Evolutionary conservation across 1,284 basidiomycete species (phyloP).

Genomic region (Leccinum cinnamomeum): DNA sequence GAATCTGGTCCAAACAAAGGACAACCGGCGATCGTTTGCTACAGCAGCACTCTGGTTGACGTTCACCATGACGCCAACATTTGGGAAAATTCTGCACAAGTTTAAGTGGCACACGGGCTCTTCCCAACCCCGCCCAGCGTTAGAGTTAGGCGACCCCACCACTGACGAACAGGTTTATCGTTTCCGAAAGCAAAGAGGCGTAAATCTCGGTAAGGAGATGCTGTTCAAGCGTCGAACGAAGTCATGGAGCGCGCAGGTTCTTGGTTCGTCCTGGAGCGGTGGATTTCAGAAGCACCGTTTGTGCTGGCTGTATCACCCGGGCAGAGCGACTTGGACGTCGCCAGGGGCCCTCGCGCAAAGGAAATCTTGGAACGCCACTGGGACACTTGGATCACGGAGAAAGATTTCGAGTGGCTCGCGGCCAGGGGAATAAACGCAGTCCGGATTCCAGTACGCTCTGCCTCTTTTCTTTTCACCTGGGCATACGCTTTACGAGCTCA

Average conservation of each 20-base stretch:
- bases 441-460: slow-evolving; percentile 68
- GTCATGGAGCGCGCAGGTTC: slow-evolving; percentile 45
- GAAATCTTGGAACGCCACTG: slow-evolving; percentile 74
- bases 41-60: not conserved
- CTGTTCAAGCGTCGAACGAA: slow-evolving; percentile 6
- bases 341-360: slow-evolving; percentile 59
- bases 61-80: slow-evolving; percentile 11
- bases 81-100: slow-evolving; percentile 20
- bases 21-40: not conserved
- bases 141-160: slow-evolving; percentile 15
- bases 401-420: slow-evolving; percentile 75
- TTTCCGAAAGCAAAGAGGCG: slow-evolving; percentile 77
- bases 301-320: slow-evolving; percentile 51
- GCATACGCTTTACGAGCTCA: slow-evolving; percentile 11
- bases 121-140: slow-evolving; percentile 1
- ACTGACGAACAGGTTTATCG: slow-evolving; percentile 45
- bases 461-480: not conserved
- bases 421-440: slow-evolving; percentile 81
- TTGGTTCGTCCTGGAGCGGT: slow-evolving; percentile 78
- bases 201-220: slow-evolving; percentile 69
- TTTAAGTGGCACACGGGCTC: slow-evolving; percentile 11
- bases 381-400: slow-evolving; percentile 74
- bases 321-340: slow-evolving; percentile 78
- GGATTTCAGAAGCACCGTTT: slow-evolving; percentile 66
- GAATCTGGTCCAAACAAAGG: slow-evolving; percentile 1